Conservation (phyloP, 495 filamentous ascomycete genomes). For the Pyrenopolyporus hunteri region DNA sequence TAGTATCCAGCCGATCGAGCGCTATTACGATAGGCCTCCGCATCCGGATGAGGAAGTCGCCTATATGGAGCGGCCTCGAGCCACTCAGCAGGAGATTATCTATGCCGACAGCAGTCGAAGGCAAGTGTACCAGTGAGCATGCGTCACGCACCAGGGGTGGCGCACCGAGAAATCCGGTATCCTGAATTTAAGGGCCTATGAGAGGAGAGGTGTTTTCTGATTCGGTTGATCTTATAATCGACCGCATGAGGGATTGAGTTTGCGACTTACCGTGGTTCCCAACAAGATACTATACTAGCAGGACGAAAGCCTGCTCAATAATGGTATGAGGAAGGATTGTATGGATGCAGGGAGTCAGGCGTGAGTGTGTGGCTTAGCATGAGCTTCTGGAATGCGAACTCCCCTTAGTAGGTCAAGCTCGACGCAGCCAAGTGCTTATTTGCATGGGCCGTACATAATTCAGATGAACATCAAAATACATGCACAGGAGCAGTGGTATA, state of each 20-base stretch:
- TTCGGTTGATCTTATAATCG: background rate
- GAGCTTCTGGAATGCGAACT: slow-evolving; percentile 7
- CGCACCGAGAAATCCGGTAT: background rate
- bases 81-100: slow-evolving; percentile 45
- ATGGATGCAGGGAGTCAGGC: background rate
- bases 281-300: background rate
- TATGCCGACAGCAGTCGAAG: slow-evolving; percentile 47
- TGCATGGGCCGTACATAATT: slow-evolving; percentile 21
- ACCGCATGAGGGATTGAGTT: background rate
- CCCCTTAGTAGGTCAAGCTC: background rate
- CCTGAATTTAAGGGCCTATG: background rate
- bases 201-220: background rate
- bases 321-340: slow-evolving; percentile 11
- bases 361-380: slow-evolving; percentile 16
- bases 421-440: slow-evolving; percentile 6
- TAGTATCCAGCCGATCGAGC: slow-evolving; percentile 44
- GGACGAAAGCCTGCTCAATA: background rate
- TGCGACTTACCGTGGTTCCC: background rate
- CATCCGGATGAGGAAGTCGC: slow-evolving; percentile 52
- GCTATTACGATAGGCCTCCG: slow-evolving; percentile 48
- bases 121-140: slow-evolving; percentile 44
- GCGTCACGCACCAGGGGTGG: background rate
- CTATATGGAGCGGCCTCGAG: slow-evolving; percentile 52
- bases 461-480: no score
- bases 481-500: slow-evolving; percentile 7